Evolutionary conservation across 768 basidiomycete species (phyloP), one percentile per base, ranked within the genome.

Genomic region (Lactarius vividus): DNA sequence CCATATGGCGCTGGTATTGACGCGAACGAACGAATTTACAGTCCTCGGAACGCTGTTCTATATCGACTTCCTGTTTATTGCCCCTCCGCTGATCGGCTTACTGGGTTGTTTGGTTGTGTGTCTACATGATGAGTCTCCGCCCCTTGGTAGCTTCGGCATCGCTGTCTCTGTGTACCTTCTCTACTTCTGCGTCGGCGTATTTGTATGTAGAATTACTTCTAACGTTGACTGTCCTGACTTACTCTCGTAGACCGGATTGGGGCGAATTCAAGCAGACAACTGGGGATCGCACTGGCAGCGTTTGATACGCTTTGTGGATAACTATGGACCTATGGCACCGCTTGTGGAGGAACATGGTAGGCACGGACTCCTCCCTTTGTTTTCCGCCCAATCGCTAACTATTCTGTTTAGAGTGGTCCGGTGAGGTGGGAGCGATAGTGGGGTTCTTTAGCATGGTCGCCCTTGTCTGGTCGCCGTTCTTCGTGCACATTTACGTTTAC

Each of bases 391-490:
- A 42, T n/a, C 33, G 28, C 28, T 18, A 40, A 57, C 8, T 49
- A 6, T 9, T 26, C 56, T 7, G 33, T 33, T 4, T 28, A 66
- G 60, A 49, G 49, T 66, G 65, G 65, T 31, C 40, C 11, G 56
- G 65, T 33, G 29, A 33, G 2, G 16, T 42, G 7, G 65, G 60
- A 13, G 7, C 31, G 6, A 52, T 37, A 7, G 28, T 62, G 11
- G 56, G 65, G 1, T 57, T 62, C 16, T 40, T 57, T n/a, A 57
- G 33, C 8, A 7, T 3, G 33, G 33, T 9, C 9, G 33, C 33
- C 4, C 33, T 35, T 35, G 33, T 35, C 33, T 5, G 33, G 33
- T 35, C 33, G 33, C 33, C 33, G 9, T 35, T 35, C 33, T 5
- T 35, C 1, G 3, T 35, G 2, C 7, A 35, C 8, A 7, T 35